Base-by-base conservation (phyloP, 495 filamentous ascomycete species). In the Lophium mytilinum region DNA sequence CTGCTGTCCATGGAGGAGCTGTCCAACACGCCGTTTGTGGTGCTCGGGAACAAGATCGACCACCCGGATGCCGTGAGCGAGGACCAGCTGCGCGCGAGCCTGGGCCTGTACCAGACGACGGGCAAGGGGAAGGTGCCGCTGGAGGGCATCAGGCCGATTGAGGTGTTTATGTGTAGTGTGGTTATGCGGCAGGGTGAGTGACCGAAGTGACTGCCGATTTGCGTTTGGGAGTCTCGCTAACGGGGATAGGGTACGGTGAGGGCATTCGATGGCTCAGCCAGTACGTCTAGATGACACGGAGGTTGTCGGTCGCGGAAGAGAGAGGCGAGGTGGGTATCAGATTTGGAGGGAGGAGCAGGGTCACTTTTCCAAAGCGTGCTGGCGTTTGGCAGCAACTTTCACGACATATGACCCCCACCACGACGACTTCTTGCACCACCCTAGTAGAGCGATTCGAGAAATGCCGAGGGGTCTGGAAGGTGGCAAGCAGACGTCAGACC, bases 11-110 rank as follows among this genome's bases (percentile, higher is more conserved):
- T 68, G 65, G 65, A 68, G 47, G 62, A 68, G 37, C 67, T 67
- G 10, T 72, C 80, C 60, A 96, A 94, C 80, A 91, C 96, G 19
- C 93, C 93, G 54, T 96, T 96, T 73, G 80, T 96, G 47, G 78
- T 98, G 43, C 83, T 98, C 55, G 93, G 92, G 55, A 97, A 98
- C 80, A 98, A 97, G 83, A 98, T 96, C 72, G 92, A 98, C 71
- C 91, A 97, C 75, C 90, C 92, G 37, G 86, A 95, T 61, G 92
- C 92, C 57, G 85, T 96, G 48, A 88, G 83, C 61, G 92, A 98
- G 81, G 92, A 97, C 62, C 89, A 96, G 73, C 80, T 96, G 63
- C 80, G 93, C 64, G 82, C 89, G 69, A 85, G 89, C 69, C 76
- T 97, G 50, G 93, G 93, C 53, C 72, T 97, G 67, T 96, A 90